Percentiles rank a stretch among this genome's conserved stretches.
Conservation (phyloP, 2,329 filamentous ascomycete genomes). For the Sporothrix curviconia region DNA sequence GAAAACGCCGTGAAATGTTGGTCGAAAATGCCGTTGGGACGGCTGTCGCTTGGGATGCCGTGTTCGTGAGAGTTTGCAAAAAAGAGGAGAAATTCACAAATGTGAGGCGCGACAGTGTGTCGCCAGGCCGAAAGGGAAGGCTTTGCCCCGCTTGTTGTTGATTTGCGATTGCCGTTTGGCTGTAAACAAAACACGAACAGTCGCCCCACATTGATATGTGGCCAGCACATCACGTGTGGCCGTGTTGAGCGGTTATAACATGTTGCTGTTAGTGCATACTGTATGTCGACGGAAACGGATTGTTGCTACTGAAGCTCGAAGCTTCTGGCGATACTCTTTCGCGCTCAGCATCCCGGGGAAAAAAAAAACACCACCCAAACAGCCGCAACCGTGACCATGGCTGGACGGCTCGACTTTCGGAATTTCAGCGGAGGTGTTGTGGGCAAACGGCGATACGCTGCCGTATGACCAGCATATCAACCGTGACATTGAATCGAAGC, state of each 20-base stretch:
- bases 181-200: slow-evolving; percentile 22
- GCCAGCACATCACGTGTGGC: background rate
- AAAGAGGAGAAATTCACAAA: background rate
- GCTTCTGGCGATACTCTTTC: no score
- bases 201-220: background rate
- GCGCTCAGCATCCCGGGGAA: no score
- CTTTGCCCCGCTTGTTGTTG: slow-evolving; percentile 24
- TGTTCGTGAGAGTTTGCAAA: no score
- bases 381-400: slow-evolving; percentile 11
- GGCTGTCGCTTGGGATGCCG: no score
- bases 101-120: slow-evolving; percentile 4
- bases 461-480: slow-evolving; percentile 56
- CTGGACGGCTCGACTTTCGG: slow-evolving; percentile 50
- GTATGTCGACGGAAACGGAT: no score
- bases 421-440: slow-evolving; percentile 66
- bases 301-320: no score
- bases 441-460: slow-evolving; percentile 49
- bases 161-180: slow-evolving; percentile 19
- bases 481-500: slow-evolving; percentile 58
- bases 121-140: background rate
- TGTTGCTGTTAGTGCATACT: no score
- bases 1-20: background rate
- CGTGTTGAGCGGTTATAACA: no score
- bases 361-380: background rate
- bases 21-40: no score